phyloP scores from a whole-genome alignment of 805 yeast species.

The Starmerella davenportii region DNA sequence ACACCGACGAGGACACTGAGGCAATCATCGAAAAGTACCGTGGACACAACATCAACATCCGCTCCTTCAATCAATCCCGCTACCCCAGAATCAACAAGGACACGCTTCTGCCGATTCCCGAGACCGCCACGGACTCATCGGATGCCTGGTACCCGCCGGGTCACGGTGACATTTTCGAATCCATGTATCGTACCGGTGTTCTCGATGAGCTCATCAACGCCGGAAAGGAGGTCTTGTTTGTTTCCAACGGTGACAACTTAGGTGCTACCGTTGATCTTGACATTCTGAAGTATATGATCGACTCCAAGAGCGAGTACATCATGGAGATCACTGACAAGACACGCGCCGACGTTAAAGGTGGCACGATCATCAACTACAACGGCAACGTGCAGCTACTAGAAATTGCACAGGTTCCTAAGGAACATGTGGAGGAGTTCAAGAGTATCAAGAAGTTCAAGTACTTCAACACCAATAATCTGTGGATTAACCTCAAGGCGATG shows the following conservation, averaged over 20 bases:
- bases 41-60: slow-evolving; percentile 86
- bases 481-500: slow-evolving; percentile 91
- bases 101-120: slow-evolving; percentile 89
- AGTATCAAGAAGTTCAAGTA: slow-evolving; percentile 94
- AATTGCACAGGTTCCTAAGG: slow-evolving; percentile 97
- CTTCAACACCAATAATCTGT: slow-evolving; percentile 93
- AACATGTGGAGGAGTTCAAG: slow-evolving; percentile 94
- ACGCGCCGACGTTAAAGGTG: slow-evolving; percentile 98
- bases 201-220: slow-evolving; percentile 73
- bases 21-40: slow-evolving; percentile 90
- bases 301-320: slow-evolving; percentile 78
- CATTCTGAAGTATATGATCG: slow-evolving; percentile 82
- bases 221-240: slow-evolving; percentile 89
- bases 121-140: slow-evolving; percentile 47
- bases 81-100: slow-evolving; percentile 92
- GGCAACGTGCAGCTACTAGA: slow-evolving; percentile 88
- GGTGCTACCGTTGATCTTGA: slow-evolving; percentile 94
- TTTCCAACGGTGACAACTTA: slow-evolving; percentile 93
- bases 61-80: slow-evolving; percentile 94
- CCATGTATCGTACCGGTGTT: slow-evolving; percentile 76
- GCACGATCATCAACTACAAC: slow-evolving; percentile 89
- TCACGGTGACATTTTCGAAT: slow-evolving; percentile 93
- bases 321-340: slow-evolving; percentile 99
- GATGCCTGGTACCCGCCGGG: slow-evolving; percentile 99
- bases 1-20: slow-evolving; percentile 90